phyloP scores from a whole-genome alignment of 345 rosid species.

The Linum tenue region DNA sequence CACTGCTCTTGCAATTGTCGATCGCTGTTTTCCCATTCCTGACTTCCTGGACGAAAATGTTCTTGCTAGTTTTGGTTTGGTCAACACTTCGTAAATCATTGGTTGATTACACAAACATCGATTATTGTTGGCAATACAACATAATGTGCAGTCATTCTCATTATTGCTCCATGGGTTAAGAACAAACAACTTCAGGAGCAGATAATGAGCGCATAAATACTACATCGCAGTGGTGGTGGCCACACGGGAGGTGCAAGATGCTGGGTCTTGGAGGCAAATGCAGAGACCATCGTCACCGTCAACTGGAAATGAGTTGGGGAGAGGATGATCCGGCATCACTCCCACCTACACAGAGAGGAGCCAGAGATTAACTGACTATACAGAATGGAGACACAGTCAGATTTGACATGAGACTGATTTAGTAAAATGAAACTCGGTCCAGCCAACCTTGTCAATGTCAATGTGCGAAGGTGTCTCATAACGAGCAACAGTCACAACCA shows the following conservation, averaged over 20 bases:
- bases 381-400: neutral
- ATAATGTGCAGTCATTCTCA: neutral
- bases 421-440: neutral
- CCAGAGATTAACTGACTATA: neutral
- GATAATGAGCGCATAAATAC: conserved; percentile 2
- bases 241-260: conserved; percentile 55
- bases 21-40: conserved; percentile 53
- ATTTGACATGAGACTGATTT: neutral
- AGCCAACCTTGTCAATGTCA: conserved; percentile 68
- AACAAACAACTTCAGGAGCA: neutral
- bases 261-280: conserved; percentile 65
- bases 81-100: neutral
- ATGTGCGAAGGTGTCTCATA: conserved; percentile 93
- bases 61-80: conserved; percentile 18
- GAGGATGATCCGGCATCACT: conserved; percentile 82
- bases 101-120: neutral
- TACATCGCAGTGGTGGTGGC: conserved; percentile 50
- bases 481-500: conserved; percentile 88
- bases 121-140: neutral
- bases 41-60: conserved; percentile 39
- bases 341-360: conserved; percentile 45
- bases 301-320: conserved; percentile 59
- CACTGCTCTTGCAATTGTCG: conserved; percentile 48
- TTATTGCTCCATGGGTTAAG: neutral
- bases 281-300: conserved; percentile 70